Conservation (phyloP, 2,329 filamentous ascomycete species). For the Colletotrichum sp. region DNA sequence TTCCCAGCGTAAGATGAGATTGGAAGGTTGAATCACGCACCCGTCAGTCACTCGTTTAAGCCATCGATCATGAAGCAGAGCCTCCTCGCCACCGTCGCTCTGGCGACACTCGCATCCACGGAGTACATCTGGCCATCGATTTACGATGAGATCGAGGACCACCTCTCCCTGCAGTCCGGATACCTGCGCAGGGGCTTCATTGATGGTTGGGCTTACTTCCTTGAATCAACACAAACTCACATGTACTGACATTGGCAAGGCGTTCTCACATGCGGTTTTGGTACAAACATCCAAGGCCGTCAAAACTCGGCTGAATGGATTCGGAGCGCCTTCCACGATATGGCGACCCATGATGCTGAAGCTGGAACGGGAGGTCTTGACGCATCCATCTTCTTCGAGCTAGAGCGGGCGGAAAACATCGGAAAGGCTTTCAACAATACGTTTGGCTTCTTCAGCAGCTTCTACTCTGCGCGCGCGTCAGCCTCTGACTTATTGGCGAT, state of each 20-base stretch:
- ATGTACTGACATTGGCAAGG: slow-evolving; percentile 4
- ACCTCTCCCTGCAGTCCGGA: slow-evolving; percentile 17
- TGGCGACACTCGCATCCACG: background rate
- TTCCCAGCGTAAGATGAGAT: background rate
- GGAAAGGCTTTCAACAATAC: slow-evolving; percentile 28
- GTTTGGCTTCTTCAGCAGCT: slow-evolving; percentile 30
- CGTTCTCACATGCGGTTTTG: slow-evolving; percentile 23
- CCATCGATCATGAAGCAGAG: slow-evolving; percentile 5
- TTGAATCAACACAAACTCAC: background rate
- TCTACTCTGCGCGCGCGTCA: slow-evolving; percentile 23
- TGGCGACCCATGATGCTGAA: slow-evolving; percentile 25
- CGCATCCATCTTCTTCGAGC: slow-evolving; percentile 29
- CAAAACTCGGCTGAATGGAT: slow-evolving; percentile 32
- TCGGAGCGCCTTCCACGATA: slow-evolving; percentile 30
- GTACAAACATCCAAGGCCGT: slow-evolving; percentile 15
- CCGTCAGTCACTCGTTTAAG: background rate
- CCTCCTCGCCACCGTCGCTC: background rate
- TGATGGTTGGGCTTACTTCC: background rate
- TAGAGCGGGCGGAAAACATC: slow-evolving; percentile 25
- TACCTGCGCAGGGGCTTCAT: slow-evolving; percentile 16
- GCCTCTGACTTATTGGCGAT: slow-evolving; percentile 30
- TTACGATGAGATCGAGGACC: slow-evolving; percentile 22
- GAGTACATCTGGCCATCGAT: slow-evolving; percentile 18
- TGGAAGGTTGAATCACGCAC: background rate
- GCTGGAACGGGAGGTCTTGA: slow-evolving; percentile 28